Conservation (phyloP, 441 rosid species). For the Macaranga tanarius region DNA sequence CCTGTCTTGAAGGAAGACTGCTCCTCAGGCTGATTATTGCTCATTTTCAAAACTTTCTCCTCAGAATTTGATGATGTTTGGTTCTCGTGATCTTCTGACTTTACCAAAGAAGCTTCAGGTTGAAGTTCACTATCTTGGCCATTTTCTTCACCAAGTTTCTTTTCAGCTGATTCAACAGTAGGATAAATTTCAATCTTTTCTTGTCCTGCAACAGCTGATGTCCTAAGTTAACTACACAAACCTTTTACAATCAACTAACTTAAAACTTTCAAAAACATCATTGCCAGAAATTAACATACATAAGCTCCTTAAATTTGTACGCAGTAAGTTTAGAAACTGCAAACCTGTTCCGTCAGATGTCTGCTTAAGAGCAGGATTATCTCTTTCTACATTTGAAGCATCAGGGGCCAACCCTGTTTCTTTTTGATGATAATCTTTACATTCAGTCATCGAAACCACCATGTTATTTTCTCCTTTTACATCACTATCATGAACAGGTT, state of each 20-base stretch:
- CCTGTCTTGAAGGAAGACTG: slow-evolving; percentile 31
- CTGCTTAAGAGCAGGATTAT: slow-evolving; percentile 13
- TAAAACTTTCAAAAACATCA: background rate
- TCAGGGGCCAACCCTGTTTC: slow-evolving; percentile 27
- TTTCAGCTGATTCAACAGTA: slow-evolving; percentile 23
- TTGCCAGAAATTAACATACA: background rate
- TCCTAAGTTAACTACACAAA: background rate
- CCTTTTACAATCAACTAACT: background rate
- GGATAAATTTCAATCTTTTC: slow-evolving; percentile 26
- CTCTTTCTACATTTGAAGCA: slow-evolving; percentile 20
- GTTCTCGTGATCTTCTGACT: slow-evolving; percentile 21
- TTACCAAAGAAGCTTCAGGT: slow-evolving; percentile 2
- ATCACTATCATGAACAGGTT: slow-evolving; percentile 23
- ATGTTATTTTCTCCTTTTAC: slow-evolving; percentile 22
- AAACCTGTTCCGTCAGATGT: slow-evolving; percentile 27
- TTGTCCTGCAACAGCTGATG: slow-evolving; percentile 26
- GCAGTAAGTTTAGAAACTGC: slow-evolving; percentile 15
- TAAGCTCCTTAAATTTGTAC: background rate
- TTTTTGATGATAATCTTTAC: slow-evolving; percentile 20
- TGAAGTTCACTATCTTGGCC: slow-evolving; percentile 10
- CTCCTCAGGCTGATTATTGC: slow-evolving; percentile 16
- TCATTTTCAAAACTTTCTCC: slow-evolving; percentile 16
- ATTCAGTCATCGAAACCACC: slow-evolving; percentile 19
- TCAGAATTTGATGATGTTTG: slow-evolving; percentile 6
- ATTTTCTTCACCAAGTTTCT: slow-evolving; percentile 16